phyloP scores from a whole-genome alignment of 768 basidiomycete species.

The Lactarius quietus region DNA sequence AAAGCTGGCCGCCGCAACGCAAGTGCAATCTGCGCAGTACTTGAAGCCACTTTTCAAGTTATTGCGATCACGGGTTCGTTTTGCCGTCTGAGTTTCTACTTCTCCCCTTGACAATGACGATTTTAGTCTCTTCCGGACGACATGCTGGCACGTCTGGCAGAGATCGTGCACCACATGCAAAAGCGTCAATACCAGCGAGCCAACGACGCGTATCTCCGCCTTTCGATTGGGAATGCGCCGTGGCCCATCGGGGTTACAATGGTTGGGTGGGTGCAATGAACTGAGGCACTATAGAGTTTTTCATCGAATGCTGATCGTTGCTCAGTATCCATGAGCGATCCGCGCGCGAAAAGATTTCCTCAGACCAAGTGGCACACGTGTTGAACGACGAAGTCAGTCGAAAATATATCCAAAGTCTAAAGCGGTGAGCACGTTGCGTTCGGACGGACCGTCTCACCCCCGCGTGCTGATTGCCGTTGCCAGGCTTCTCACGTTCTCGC shows the following conservation, averaged over 20 bases:
- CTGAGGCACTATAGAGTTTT: not conserved
- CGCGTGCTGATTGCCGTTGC: slow-evolving; percentile 16
- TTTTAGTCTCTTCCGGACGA: slow-evolving; percentile 72
- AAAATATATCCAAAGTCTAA: slow-evolving; percentile 97
- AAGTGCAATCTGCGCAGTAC: slow-evolving; percentile 93
- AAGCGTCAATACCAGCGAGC: slow-evolving; percentile 91
- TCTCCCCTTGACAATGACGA: not conserved
- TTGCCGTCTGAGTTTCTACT: slow-evolving; percentile 19
- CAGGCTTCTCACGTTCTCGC: slow-evolving; percentile 91
- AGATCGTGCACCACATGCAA: slow-evolving; percentile 97
- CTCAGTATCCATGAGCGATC: slow-evolving; percentile 93
- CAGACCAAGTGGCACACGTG: slow-evolving; percentile 96
- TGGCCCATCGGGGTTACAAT: slow-evolving; percentile 99
- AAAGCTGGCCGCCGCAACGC: slow-evolving; percentile 90
- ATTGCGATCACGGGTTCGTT: slow-evolving; percentile 76
- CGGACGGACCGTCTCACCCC: not conserved
- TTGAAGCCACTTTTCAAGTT: slow-evolving; percentile 95
- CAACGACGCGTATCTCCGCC: slow-evolving; percentile 94
- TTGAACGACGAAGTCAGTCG: slow-evolving; percentile 98
- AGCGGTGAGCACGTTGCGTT: slow-evolving; percentile 57
- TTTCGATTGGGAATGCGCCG: slow-evolving; percentile 97
- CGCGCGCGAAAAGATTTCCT: slow-evolving; percentile 96
- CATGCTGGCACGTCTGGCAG: slow-evolving; percentile 80
- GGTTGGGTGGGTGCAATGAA: slow-evolving; percentile 71
- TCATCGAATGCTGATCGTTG: not conserved